These are phyloP conservation scores for Penicillium coprophilum DNA, from an alignment of 495 filamentous ascomycete species.

Conservation along the genomic window DNA sequence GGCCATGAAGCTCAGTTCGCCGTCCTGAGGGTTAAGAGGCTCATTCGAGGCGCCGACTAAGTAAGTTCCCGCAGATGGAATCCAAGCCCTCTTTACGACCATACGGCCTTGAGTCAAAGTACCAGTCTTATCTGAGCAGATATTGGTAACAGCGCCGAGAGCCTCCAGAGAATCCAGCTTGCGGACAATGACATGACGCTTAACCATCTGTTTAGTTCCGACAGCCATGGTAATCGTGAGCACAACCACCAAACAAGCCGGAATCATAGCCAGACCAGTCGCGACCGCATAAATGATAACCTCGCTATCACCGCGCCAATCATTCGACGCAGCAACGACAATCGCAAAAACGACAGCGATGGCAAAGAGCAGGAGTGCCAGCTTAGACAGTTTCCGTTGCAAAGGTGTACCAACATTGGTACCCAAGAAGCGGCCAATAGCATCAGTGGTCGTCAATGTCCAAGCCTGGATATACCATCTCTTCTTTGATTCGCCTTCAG, in stretches of 20 bases:
- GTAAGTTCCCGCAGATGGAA: conserved; percentile 64
- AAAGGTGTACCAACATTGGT: conserved; percentile 69
- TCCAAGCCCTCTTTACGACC: conserved; percentile 80
- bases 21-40: conserved; percentile 56
- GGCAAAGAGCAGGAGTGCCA: conserved; percentile 66
- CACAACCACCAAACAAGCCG: conserved; percentile 72
- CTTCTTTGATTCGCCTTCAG: conserved; percentile 57
- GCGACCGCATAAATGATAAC: conserved; percentile 73
- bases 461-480: conserved; percentile 70
- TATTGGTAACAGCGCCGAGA: conserved; percentile 67
- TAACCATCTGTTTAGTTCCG: conserved; percentile 70
- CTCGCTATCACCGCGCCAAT: conserved; percentile 58
- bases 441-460: conserved; percentile 63
- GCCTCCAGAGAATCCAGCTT: conserved; percentile 67
- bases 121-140: conserved; percentile 73
- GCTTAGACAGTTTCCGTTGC: conserved; percentile 66
- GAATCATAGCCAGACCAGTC: conserved; percentile 68
- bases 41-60: conserved; percentile 56
- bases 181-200: conserved; percentile 66
- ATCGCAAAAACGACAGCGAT: conserved; percentile 70
- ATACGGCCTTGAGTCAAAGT: conserved; percentile 73
- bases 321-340: conserved; percentile 62
- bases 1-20: conserved; percentile 46
- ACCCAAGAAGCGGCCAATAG: conserved; percentile 67
- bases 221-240: conserved; percentile 75